These are phyloP conservation scores for Amyloporia xantha DNA, from an alignment of 768 basidiomycete genomes.

Conservation along the genomic window DNA sequence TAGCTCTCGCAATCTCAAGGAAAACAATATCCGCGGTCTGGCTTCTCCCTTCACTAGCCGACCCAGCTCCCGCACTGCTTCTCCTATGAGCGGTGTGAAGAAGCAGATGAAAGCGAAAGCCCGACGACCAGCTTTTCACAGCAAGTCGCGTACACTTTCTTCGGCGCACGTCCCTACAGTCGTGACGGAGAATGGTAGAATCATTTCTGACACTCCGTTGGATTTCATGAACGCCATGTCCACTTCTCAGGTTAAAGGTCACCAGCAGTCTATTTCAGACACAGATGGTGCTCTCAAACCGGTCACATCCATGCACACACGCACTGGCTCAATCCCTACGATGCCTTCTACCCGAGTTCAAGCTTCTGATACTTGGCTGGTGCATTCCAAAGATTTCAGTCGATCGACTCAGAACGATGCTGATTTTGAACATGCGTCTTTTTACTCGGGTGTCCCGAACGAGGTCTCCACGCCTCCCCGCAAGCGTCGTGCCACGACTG, in stretches of 20 bases:
- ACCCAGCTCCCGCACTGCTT: constrained; percentile 33
- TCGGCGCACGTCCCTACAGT: no score
- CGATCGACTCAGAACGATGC: constrained; percentile 3
- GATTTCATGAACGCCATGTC: no score
- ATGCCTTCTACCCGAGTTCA: constrained; percentile 11
- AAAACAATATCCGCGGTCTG: constrained; percentile 27
- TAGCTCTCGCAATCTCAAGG: constrained; percentile 35
- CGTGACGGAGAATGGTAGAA: no score
- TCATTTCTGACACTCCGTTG: no score
- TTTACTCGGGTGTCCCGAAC: constrained; percentile 15
- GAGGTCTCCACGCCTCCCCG: constrained; percentile 21
- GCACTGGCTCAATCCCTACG: constrained; percentile 21
- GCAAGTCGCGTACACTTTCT: constrained; percentile 37
- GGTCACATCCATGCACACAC: constrained; percentile 13
- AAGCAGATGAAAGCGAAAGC: constrained; percentile 16
- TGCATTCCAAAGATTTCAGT: constrained; percentile 22
- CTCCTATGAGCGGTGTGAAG: constrained; percentile 24
- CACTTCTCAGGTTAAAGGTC: no score
- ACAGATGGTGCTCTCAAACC: not conserved
- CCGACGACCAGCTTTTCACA: constrained; percentile 17
- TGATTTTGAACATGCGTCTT: constrained; percentile 14
- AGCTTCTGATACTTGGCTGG: constrained; percentile 23
- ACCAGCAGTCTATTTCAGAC: not conserved
- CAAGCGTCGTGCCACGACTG: constrained; percentile 12
- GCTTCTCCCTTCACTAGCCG: constrained; percentile 43